Evolutionary conservation across 176 grass and related monocot genomes (phyloP), one percentile per base, ranked within the genome.

Genomic region (Ampelocalamus luodianensis): DNA sequence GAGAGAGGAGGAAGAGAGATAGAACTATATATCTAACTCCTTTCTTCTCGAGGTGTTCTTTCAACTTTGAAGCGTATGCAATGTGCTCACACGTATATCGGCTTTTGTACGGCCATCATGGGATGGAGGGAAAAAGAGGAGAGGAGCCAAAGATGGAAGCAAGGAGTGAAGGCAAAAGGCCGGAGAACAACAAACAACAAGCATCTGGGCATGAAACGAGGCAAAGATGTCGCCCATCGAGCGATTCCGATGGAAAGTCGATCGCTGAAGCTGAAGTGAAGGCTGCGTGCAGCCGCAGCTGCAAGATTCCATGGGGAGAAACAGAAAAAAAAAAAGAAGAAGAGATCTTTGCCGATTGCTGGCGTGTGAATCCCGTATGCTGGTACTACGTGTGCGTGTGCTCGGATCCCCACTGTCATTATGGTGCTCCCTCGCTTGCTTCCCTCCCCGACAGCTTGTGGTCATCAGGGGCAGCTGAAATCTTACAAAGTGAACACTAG

Each of bases 321-420:
- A 8, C 8, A 37, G 6, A 48, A 17, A 0, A 3, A n/a, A 65
- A 29, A 3, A n/a, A 65, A 29, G 29, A 29, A 29, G 29, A 67
- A 63, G 10, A 18, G 10, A 18, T 29, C 55, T 39, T 64, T 40
- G 45, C 56, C 55, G 38, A 60, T 36, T 29, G 82, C 61, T 86
- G 73, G 88, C 83, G 88, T 90, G 83, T 82, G 83, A 86, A 86
- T 65, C 72, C 88, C 77, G 83, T 86, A 27, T 78, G 42, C 56
- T 62, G 8, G 15, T 22, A 56, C 65, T 23, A n/a, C 20, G 6
- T 62, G 11, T 18, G 1, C 32, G 4, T 4, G 56, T 0, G 11
- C 3, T 77, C 3, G 32, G 78, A 71, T 78, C 65, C 65, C 79
- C 38, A 46, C 66, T 11, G 72, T 32, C 66, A 90, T 83, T 20